Base-by-base conservation (phyloP, 208 protist species). In the Crithidia sp. region DNA sequence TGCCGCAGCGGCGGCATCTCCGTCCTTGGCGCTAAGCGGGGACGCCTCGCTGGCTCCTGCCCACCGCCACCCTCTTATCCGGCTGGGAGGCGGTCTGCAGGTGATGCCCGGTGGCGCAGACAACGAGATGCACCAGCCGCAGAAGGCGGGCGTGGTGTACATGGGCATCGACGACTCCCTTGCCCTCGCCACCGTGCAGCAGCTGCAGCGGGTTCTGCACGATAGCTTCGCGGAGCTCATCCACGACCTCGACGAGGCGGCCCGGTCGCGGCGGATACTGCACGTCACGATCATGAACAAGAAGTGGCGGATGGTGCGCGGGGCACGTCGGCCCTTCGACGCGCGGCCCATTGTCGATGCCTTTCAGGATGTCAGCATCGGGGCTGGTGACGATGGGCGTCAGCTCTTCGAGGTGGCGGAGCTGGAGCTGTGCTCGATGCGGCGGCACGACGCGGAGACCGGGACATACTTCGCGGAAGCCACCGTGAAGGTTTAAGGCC, bases 201-300 rank as follows among this genome's bases (percentile, higher is more conserved):
- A 67, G 19, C 62, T 95, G 44, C 87, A 93, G 63, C 49, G 79
- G 5, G 16, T 86, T 8, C 69, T 93, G 16, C 79, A 85, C 59
- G 63, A 79, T 17, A 85, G 76, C 70, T 88, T 92, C 50, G 54
- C 67, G 39, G 90, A 93, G 73, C 55, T 93, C 41, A 88, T 88
- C 19, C n/a, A 70, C 52, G 69, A 89, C 73, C 69, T 71, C 36
- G 54, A 57, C 44, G 86, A 79, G 56, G 76, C 67, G 17, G 79
- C 82, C 47, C 75, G 75, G 37, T 72, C 61, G 14, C 56, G 57
- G 6, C 81, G 80, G 52, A 41, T 83, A 19, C 50, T 93, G 63
- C 92, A 96, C 73, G 82, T 91, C 72, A 96, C 92, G 19, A 64
- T 96, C 14, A 76, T 96, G 67, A 94, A 94, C 61, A 90, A 81